Conservation (phyloP, 306 rosid species). For the Ormosia emarginata region DNA sequence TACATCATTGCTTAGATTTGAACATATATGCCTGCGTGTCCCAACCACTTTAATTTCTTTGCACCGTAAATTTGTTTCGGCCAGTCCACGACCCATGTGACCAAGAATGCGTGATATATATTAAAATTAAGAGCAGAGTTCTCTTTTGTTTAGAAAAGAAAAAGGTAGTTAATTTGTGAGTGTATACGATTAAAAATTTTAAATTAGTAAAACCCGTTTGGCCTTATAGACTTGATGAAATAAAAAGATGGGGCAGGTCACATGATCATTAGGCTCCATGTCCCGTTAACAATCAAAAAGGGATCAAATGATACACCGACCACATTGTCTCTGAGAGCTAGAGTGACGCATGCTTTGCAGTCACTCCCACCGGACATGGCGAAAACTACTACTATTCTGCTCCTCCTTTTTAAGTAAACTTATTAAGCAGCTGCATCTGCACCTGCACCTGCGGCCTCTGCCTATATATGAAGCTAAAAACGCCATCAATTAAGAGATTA, state of each 20-base stretch:
- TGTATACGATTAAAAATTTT: background rate
- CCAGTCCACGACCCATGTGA: background rate
- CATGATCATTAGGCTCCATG: background rate
- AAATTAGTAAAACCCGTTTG: background rate
- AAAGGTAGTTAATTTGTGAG: background rate
- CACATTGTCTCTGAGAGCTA: background rate
- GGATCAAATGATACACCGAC: background rate
- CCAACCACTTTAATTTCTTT: background rate
- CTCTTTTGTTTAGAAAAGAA: background rate
- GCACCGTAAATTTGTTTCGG: background rate
- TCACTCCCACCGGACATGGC: slow-evolving; percentile 6
- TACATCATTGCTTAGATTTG: background rate
- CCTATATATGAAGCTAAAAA: background rate
- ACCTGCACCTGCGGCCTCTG: background rate
- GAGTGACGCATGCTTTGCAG: background rate
- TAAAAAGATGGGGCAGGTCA: background rate
- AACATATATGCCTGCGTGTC: background rate
- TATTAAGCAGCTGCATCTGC: background rate
- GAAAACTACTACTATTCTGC: background rate
- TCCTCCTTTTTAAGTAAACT: background rate
- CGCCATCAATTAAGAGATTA: background rate
- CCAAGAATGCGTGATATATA: background rate
- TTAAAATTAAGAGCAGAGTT: background rate
- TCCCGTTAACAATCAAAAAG: background rate
- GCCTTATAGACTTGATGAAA: background rate